phyloP scores from a whole-genome alignment of 139 green algal species.

The Haematococcus lacustris region DNA sequence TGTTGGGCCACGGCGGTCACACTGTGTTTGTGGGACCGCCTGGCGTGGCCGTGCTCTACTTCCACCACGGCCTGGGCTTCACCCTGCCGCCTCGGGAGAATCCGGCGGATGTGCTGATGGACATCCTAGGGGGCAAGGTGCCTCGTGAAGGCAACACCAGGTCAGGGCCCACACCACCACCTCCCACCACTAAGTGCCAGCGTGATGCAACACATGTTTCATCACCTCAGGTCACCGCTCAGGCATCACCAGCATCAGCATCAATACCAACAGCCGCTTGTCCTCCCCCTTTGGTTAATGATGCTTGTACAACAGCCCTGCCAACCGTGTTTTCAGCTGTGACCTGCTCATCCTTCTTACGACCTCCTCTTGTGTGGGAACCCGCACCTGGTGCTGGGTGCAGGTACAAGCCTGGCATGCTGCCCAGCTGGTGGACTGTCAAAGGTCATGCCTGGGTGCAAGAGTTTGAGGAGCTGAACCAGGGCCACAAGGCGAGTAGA shows the following conservation, averaged over 20 bases:
- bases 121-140: slow-evolving; percentile 54
- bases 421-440: slow-evolving; percentile 1
- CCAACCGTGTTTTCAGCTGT: too few relatives aligned
- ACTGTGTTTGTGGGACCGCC: slow-evolving; percentile 53
- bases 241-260: too few relatives aligned
- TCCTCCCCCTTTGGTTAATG: too few relatives aligned
- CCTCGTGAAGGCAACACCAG: not conserved
- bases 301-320: too few relatives aligned
- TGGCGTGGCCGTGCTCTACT: slow-evolving; percentile 29
- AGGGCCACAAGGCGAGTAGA: too few relatives aligned
- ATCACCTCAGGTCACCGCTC: too few relatives aligned
- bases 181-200: not conserved
- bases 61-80: slow-evolving; percentile 14
- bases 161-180: not conserved
- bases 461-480: slow-evolving; percentile 18
- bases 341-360: too few relatives aligned
- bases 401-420: slow-evolving; percentile 3
- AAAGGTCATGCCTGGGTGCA: slow-evolving; percentile 16
- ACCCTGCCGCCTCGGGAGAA: slow-evolving; percentile 40
- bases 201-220: too few relatives aligned
- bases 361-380: too few relatives aligned
- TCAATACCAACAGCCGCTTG: too few relatives aligned
- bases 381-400: too few relatives aligned
- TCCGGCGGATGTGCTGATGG: slow-evolving; percentile 61
- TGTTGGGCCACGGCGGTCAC: slow-evolving; percentile 59